phyloP scores from a whole-genome alignment of 2,329 filamentous ascomycete species.

The Stemphylium vesicarium region DNA sequence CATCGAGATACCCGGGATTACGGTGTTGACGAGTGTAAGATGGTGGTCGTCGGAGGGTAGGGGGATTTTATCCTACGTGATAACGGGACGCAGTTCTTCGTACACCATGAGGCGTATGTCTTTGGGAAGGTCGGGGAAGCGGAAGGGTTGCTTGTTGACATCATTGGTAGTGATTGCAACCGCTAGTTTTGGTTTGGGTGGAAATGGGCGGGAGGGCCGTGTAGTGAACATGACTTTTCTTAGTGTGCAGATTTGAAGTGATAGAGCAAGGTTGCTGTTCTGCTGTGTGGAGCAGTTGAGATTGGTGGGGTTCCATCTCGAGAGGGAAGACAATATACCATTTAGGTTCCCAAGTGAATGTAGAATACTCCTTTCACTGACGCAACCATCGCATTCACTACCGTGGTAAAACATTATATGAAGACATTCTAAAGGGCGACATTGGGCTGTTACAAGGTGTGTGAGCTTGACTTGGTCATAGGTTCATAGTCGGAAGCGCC shows the following conservation, averaged over 20 bases:
- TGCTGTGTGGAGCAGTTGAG: too few species aligned
- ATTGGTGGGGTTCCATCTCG: too few species aligned
- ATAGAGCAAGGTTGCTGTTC: not conserved
- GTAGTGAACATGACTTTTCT: not conserved
- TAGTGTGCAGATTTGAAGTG: not conserved
- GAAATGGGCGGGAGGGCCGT: not conserved
- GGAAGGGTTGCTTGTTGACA: not conserved
- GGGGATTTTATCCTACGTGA: not conserved
- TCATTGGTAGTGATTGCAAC: not conserved
- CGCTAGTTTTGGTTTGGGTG: not conserved
- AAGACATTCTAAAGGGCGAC: too few species aligned
- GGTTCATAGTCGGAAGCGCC: too few species aligned
- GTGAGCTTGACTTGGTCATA: too few species aligned
- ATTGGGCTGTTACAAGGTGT: too few species aligned
- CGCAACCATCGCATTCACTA: too few species aligned
- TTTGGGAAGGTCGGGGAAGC: slow-evolving; percentile 30
- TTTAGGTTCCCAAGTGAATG: too few species aligned
- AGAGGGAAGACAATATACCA: too few species aligned
- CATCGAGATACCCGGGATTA: slow-evolving; percentile 5
- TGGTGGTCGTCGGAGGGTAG: not conserved
- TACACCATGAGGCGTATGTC: slow-evolving; percentile 24
- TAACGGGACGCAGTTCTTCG: slow-evolving; percentile 7
- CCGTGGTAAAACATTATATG: too few species aligned
- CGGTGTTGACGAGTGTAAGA: slow-evolving; percentile 5
- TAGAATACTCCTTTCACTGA: too few species aligned